phyloP scores from a whole-genome alignment of 768 basidiomycete species.

The Pisolithus albus region DNA sequence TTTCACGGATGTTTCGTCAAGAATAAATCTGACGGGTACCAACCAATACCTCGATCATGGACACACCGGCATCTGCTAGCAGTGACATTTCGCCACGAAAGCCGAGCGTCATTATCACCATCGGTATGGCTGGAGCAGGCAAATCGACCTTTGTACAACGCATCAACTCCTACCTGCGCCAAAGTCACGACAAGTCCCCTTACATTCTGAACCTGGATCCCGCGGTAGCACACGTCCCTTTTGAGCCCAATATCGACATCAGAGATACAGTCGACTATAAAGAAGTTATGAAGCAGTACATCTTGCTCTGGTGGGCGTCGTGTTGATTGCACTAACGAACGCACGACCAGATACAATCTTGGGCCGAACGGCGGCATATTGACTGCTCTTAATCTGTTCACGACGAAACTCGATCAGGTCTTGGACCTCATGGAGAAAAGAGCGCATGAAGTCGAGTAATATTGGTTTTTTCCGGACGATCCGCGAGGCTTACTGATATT shows the following conservation, averaged over 20 bases:
- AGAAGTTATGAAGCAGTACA: conserved; percentile 99
- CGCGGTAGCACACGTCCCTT: conserved; percentile 85
- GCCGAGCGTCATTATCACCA: conserved; percentile 80
- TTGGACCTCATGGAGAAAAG: conserved; percentile 86
- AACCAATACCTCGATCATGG: not conserved
- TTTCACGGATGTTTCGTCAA: too few relatives aligned
- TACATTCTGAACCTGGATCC: conserved; percentile 98
- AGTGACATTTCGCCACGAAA: conserved; percentile 29
- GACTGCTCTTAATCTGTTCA: conserved; percentile 95
- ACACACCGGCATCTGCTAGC: conserved; percentile 6
- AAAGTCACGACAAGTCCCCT: conserved; percentile 59
- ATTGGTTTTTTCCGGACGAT: not conserved
- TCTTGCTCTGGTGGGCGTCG: conserved; percentile 19
- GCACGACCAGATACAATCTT: conserved; percentile 75
- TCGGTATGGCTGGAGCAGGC: conserved; percentile 95
- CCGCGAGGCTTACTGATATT: not conserved
- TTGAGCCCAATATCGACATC: conserved; percentile 96
- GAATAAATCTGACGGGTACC: too few relatives aligned
- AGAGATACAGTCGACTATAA: conserved; percentile 95
- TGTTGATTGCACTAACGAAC: too few relatives aligned
- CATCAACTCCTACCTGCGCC: conserved; percentile 86
- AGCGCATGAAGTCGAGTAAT: conserved; percentile 82
- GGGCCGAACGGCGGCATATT: conserved; percentile 98
- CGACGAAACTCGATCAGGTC: conserved; percentile 98
- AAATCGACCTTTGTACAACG: conserved; percentile 97